Base-by-base conservation (phyloP, 2,329 filamentous ascomycete genomes). In the Sclerotinia trifoliorum region DNA sequence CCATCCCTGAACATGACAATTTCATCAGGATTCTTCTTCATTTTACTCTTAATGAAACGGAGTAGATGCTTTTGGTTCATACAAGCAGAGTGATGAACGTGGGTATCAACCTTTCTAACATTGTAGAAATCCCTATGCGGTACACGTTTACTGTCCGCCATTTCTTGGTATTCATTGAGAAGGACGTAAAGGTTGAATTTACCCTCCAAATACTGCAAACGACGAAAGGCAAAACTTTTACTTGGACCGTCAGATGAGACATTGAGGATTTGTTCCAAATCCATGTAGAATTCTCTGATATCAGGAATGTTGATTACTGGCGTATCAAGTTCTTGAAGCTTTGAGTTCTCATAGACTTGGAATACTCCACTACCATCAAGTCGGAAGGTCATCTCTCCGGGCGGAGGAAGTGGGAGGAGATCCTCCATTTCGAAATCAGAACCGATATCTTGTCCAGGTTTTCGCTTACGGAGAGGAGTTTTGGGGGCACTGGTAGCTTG, bases 51-150 rank as follows among this genome's bases (percentile, higher is more conserved):
- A 83, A 99, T 99, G 80, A 99, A 99, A 66, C 95, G 92, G 70
- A 99, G 83, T 68, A 99, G 82, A 84, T 99, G 95, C 81, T 99
- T 99, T 80, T 99, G 95, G 78, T 99, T 99, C 95, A 99, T 99
- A 79, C 95, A 99, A 32, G 95, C 95, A 21, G 95, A 99, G 79
- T 99, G 95, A 78, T 99, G 95, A 74, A 99, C 95, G 84, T 99
- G 95, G 11, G 95, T 99, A 78, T 99, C 95, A 63, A 99, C 95
- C 79, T 99, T 99, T 77, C 95, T 87, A 61, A 99, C 95, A 77
- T 99, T 99, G 83, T 99, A 99, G 78, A 99, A 99, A 80, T 99
- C 95, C 82, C 95, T 89, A 80, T 99, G 95, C 3, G 95, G 95
- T 66, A 98, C 95, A 75, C 92, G 94, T 79, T 99, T 99, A 78